These are phyloP conservation scores for Gnaphalium uliginosum DNA, from an alignment of 129 eudicot genomes.

Conservation along the genomic window DNA sequence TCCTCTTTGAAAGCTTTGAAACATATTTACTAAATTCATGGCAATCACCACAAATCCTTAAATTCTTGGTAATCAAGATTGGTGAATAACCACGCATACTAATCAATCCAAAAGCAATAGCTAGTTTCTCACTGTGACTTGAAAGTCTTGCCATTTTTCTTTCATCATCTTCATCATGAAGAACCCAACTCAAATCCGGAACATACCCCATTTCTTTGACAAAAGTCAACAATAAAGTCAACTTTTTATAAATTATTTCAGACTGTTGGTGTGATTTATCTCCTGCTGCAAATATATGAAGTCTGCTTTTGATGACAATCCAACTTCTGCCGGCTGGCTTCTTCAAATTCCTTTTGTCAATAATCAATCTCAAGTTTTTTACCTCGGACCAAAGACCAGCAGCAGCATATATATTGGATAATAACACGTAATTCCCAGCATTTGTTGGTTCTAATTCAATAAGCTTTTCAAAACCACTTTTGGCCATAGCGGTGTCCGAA, in stretches of 20 bases:
- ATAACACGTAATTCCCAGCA: slow-evolving; percentile 57
- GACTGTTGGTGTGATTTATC: slow-evolving; percentile 46
- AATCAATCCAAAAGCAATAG: slow-evolving; percentile 50
- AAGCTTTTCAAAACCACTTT: slow-evolving; percentile 41
- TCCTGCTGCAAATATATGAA: slow-evolving; percentile 58
- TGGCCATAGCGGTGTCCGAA: slow-evolving; percentile 40
- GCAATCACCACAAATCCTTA: slow-evolving; percentile 64
- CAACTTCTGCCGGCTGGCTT: slow-evolving; percentile 65
- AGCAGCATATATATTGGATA: slow-evolving; percentile 60
- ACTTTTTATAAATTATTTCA: slow-evolving; percentile 33
- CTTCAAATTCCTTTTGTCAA: slow-evolving; percentile 46
- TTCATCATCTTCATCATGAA: slow-evolving; percentile 57
- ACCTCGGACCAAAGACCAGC: slow-evolving; percentile 60
- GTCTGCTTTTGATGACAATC: slow-evolving; percentile 47
- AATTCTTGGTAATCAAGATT: slow-evolving; percentile 47
- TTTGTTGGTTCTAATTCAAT: slow-evolving; percentile 56
- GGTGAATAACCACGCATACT: slow-evolving; percentile 34
- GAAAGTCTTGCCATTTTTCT: slow-evolving; percentile 41
- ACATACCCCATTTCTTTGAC: slow-evolving; percentile 46
- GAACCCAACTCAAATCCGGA: slow-evolving; percentile 63
- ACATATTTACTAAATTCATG: slow-evolving; percentile 48
- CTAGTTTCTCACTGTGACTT: slow-evolving; percentile 57
- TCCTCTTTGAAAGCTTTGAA: slow-evolving; percentile 39
- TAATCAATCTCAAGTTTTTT: slow-evolving; percentile 32
- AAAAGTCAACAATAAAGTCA: slow-evolving; percentile 44